Conservation (phyloP, 805 yeast species). For the Clavispora vitiphila region DNA sequence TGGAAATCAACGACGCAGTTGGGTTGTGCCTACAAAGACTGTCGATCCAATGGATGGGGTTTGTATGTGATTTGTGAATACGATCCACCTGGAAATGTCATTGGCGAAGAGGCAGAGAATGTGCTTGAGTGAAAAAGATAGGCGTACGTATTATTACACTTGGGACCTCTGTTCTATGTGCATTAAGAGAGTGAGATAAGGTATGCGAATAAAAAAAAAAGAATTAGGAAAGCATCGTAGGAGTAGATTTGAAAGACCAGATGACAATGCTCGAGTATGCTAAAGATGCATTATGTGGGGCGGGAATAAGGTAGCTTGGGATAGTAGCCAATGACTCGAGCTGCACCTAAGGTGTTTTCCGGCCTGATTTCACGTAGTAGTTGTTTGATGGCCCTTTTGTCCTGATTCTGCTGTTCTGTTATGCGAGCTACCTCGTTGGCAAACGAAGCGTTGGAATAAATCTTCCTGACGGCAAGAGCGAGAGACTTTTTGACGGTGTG, state of each 20-base stretch:
- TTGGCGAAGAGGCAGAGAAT: slow-evolving; percentile 24
- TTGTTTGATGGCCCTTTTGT: background rate
- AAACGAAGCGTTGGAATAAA: slow-evolving; percentile 3
- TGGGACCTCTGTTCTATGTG: background rate
- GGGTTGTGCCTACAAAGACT: slow-evolving; percentile 31
- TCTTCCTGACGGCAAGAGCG: slow-evolving; percentile 7
- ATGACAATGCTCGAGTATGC: no score
- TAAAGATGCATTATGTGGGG: background rate
- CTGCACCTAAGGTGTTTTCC: slow-evolving; percentile 13
- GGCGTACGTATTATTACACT: no score
- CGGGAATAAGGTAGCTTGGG: slow-evolving; percentile 12
- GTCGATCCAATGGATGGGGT: slow-evolving; percentile 28
- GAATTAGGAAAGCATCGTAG: no score
- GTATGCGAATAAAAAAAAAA: background rate
- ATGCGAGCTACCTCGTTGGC: background rate
- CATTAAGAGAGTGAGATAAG: background rate
- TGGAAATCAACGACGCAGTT: slow-evolving; percentile 27
- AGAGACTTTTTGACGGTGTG: slow-evolving; percentile 1
- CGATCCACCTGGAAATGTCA: slow-evolving; percentile 31
- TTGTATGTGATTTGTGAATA: slow-evolving; percentile 30
- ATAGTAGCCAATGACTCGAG: slow-evolving; percentile 9
- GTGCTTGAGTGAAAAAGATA: slow-evolving; percentile 13
- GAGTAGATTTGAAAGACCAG: no score
- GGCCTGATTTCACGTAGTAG: slow-evolving; percentile 3
- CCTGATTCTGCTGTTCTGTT: slow-evolving; percentile 7